Base-by-base conservation (phyloP, 192 early-diverging fungal genomes). In the Entophlyctis helioformis region DNA sequence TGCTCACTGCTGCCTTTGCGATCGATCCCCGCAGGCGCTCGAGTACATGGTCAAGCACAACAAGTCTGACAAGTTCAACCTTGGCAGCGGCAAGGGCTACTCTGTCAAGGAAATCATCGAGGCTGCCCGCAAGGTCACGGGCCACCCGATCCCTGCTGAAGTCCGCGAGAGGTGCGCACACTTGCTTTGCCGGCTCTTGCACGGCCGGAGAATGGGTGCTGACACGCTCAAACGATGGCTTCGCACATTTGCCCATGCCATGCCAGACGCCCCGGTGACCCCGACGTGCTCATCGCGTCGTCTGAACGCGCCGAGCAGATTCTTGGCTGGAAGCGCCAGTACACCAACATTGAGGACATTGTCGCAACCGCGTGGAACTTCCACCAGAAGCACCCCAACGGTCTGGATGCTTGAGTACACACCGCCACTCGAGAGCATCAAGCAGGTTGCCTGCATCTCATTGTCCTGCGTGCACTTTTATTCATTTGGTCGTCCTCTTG, bases 61-160 rank as follows among this genome's bases (percentile, higher is more conserved):
- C 48, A 66, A 63, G 15, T 78, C 69, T 50, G 71, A 76, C 48
- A 65, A 78, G n/a, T 97, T 87, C 48, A 97, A 97, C 59, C 60
- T 97, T 16, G 94, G 91, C 23, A 81, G 81, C 12, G 94, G 94
- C 42, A 65, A 75, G n/a, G 94, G 94, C 16, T 90, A 83, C 72
- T 83, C 87, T 5, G 94, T 97, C 49, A 66, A 85, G 45, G 81
- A 97, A 59, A 87, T 97, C 62, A 76, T 97, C 43, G 74, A 82
- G 26, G 83, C 89, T 42, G 84, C 87, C 48, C 67, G 78, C 34
- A 67, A 69, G 20, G 91, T 85, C 10, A 86, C 83, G 15, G 82
- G 84, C 19, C 73, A 77, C 39, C 63, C 78, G n/a, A 84, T 96
- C 33, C 83, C 83, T n/a, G 80, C 74, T 43, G 77, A 81, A 44